Evolutionary conservation across 192 early-diverging fungal genomes (phyloP).

Genomic region (Gonapodya prolifera): DNA sequence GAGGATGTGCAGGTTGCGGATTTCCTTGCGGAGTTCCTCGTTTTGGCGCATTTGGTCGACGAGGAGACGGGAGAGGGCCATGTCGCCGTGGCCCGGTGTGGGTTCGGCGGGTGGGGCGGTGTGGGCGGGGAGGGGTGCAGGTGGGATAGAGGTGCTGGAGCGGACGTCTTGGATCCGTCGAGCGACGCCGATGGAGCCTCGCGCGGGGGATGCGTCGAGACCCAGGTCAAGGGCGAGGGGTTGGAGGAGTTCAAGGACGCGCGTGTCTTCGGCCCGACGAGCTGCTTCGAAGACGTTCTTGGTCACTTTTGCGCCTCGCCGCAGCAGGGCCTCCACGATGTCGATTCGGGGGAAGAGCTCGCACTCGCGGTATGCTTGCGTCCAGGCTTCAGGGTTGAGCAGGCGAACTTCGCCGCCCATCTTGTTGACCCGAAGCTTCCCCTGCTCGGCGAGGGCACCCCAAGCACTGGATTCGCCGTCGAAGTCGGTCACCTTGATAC

Average conservation of each 20-base stretch:
- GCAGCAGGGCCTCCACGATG: neutral
- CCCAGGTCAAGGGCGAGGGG: neutral
- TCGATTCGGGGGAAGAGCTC: neutral
- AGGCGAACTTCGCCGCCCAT: neutral
- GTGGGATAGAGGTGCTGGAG: neutral
- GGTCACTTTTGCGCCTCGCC: neutral
- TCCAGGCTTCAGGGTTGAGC: neutral
- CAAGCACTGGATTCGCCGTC: neutral
- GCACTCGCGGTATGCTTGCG: neutral
- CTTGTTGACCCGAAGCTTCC: neutral
- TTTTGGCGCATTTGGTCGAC: neutral
- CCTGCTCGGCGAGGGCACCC: neutral
- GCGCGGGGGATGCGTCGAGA: neutral
- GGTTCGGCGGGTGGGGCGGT: neutral
- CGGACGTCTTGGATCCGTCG: neutral
- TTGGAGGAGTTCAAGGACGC: neutral
- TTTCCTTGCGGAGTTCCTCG: neutral
- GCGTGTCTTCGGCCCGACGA: neutral
- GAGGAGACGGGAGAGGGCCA: neutral
- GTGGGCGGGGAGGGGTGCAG: neutral
- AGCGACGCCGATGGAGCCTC: neutral
- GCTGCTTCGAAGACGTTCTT: neutral
- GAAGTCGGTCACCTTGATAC: neutral
- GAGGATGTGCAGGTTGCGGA: neutral
- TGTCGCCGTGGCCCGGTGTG: neutral